Conservation (phyloP, 2,329 filamentous ascomycete species). For the Diplodia intermedia region DNA sequence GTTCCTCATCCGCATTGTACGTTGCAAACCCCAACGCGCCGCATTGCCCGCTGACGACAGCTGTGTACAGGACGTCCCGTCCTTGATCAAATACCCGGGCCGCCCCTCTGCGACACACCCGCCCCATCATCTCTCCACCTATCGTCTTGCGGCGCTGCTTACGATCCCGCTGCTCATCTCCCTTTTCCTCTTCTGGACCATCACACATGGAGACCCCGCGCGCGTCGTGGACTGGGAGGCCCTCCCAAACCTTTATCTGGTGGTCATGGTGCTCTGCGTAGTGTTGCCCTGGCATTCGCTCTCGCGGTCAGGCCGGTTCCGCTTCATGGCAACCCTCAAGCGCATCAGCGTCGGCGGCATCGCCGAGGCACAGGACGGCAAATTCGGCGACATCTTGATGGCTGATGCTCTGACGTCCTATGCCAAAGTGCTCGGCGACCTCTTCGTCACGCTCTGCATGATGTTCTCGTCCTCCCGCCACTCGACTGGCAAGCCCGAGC, state of each 20-base stretch:
- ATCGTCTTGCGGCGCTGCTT: constrained; percentile 81
- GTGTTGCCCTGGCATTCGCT: constrained; percentile 73
- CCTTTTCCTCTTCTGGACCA: constrained; percentile 80
- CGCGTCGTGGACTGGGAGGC: constrained; percentile 81
- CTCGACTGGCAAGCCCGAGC: constrained; percentile 80
- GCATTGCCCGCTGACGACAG: constrained; percentile 34
- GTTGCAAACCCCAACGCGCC: constrained; percentile 38
- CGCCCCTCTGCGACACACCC: constrained; percentile 73
- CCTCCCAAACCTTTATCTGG: constrained; percentile 83
- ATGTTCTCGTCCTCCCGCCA: constrained; percentile 74
- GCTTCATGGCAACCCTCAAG: constrained; percentile 76
- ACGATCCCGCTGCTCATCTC: constrained; percentile 74
- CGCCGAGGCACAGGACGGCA: constrained; percentile 84
- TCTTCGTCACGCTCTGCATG: constrained; percentile 88
- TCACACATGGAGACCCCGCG: constrained; percentile 73
- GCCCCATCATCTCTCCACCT: constrained; percentile 81
- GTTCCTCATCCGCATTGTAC: constrained; percentile 74
- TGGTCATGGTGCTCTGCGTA: constrained; percentile 74
- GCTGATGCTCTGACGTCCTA: constrained; percentile 96
- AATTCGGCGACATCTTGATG: constrained; percentile 92
- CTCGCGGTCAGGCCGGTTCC: constrained; percentile 73
- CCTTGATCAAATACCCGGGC: constrained; percentile 83
- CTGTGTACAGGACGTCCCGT: constrained; percentile 71
- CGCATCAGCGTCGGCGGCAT: constrained; percentile 85
- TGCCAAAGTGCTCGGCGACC: constrained; percentile 86